phyloP scores from a whole-genome alignment of 192 early-diverging fungal genomes.

The Funneliformis geosporum region DNA sequence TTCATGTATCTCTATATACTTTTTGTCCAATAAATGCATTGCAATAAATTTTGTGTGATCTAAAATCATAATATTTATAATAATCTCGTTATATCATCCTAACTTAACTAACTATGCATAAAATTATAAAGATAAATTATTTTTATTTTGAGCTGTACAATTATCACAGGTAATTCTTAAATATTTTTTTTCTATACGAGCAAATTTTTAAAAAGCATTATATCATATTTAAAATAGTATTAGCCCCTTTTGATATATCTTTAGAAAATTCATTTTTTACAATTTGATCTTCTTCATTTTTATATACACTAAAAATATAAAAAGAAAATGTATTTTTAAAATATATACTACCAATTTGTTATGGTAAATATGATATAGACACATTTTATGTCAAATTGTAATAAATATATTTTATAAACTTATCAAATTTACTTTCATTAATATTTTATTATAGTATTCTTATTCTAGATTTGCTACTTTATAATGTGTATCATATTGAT shows the following conservation, averaged over 20 bases:
- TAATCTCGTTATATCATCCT: neutral
- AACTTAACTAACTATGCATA: neutral
- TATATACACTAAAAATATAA: neutral
- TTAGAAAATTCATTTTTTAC: neutral
- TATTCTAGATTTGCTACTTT: too few species aligned
- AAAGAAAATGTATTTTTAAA: neutral
- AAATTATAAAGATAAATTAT: neutral
- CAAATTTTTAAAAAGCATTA: neutral
- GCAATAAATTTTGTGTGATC: slow-evolving; percentile 10
- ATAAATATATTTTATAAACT: too few species aligned
- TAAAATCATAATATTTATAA: too few species aligned
- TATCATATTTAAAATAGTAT: slow-evolving; percentile 13
- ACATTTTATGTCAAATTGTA: neutral
- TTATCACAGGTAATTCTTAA: slow-evolving; percentile 15
- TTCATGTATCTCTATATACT: too few species aligned
- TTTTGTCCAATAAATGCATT: neutral
- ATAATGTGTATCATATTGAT: too few species aligned
- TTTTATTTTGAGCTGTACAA: neutral
- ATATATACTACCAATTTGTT: neutral
- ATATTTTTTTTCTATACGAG: neutral
- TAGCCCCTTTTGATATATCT: neutral
- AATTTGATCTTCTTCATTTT: neutral
- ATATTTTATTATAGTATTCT: too few species aligned
- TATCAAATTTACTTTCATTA: too few species aligned
- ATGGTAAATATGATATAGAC: neutral